Conservation (phyloP, 148 eudicot species). For the Polygonum maritimum region DNA sequence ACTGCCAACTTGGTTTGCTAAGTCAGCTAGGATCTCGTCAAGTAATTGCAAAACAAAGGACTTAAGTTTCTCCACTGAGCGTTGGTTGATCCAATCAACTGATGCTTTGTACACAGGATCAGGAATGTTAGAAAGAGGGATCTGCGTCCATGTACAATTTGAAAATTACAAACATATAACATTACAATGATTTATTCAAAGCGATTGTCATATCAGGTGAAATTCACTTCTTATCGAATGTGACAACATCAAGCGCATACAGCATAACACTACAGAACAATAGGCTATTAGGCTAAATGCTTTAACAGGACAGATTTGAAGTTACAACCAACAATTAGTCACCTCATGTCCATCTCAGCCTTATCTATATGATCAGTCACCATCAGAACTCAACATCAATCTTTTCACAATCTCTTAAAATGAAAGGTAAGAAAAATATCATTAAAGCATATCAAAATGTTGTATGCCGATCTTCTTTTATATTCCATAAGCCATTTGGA, state of each 20-base stretch:
- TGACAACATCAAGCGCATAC: not conserved
- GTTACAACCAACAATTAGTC: not conserved
- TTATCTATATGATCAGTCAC: not conserved
- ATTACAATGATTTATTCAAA: not conserved
- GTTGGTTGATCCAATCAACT: constrained; percentile 65
- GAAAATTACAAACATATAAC: not conserved
- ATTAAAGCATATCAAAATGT: not conserved
- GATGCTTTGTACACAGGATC: constrained; percentile 65
- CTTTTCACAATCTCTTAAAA: not conserved
- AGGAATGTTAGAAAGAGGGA: constrained; percentile 49
- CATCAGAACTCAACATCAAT: not conserved
- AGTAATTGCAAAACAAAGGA: constrained; percentile 47
- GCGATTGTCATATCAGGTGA: too few relatives aligned
- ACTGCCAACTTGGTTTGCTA: constrained; percentile 35
- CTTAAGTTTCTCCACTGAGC: constrained; percentile 40
- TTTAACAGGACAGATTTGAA: not conserved
- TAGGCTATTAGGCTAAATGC: not conserved
- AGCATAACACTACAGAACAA: not conserved
- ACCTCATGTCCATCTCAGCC: not conserved
- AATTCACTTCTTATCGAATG: too few relatives aligned
- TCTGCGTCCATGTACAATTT: constrained; percentile 25
- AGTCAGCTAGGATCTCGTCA: constrained; percentile 57
- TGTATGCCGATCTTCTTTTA: not conserved
- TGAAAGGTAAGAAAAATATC: too few relatives aligned
- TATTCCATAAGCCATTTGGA: not conserved